Conservation (phyloP, 768 basidiomycete species). For the Tricholoma saponaceum region DNA sequence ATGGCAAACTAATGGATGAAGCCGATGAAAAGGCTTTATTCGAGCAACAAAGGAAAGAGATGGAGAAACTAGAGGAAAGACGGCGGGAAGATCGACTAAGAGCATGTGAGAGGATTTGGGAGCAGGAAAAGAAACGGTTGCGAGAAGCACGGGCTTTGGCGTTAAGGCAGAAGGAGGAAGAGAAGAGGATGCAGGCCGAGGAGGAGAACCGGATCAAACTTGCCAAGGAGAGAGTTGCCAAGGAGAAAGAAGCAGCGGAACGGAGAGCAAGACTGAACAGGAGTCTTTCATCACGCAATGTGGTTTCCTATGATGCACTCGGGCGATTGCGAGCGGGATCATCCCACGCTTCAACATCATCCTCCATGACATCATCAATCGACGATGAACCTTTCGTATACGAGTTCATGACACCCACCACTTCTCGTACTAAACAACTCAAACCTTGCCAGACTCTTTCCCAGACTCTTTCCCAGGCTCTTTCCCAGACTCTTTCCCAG, state of each 20-base stretch:
- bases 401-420: slow-evolving; percentile 22
- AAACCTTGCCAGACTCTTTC: not conserved
- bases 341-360: slow-evolving; percentile 2
- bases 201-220: slow-evolving; percentile 21
- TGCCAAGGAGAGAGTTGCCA: slow-evolving; percentile 7
- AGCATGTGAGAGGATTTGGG: slow-evolving; percentile 47
- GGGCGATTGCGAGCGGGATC: not conserved
- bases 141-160: slow-evolving; percentile 34
- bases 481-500: not conserved
- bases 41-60: slow-evolving; percentile 24
- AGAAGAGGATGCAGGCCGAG: slow-evolving; percentile 17
- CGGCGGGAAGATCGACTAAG: slow-evolving; percentile 36
- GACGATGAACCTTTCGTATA: slow-evolving; percentile 21
- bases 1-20: slow-evolving; percentile 39
- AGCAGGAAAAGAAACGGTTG: slow-evolving; percentile 39
- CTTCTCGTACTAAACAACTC: slow-evolving; percentile 2
- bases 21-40: slow-evolving; percentile 33
- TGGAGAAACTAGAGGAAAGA: slow-evolving; percentile 29
- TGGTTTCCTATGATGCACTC: slow-evolving; percentile 16
- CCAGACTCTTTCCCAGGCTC: slow-evolving; percentile 2
- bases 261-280: slow-evolving; percentile 25
- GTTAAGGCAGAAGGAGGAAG: slow-evolving; percentile 28
- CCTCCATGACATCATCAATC: slow-evolving; percentile 3
- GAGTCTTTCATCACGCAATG: slow-evolving; percentile 8
- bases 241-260: slow-evolving; percentile 18